phyloP scores from a whole-genome alignment of 129 eudicot genomes.

The Pittosporum tobira region DNA sequence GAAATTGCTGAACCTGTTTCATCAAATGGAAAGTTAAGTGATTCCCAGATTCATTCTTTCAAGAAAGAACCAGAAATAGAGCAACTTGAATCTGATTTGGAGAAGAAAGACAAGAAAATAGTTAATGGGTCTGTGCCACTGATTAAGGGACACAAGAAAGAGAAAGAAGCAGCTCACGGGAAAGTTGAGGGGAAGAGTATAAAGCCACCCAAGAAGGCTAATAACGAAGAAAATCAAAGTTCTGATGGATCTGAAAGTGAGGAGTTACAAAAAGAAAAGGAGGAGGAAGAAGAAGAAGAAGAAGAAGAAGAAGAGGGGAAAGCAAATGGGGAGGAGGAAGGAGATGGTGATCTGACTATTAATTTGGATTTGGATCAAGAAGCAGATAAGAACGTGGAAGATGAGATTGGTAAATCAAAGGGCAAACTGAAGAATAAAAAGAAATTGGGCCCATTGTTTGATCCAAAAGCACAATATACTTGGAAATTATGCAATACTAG shows the following conservation, averaged over 20 bases:
- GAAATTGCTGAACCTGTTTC: slow-evolving; percentile 64
- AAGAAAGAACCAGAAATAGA: slow-evolving; percentile 22
- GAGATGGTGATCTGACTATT: slow-evolving; percentile 36
- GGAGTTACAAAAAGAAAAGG: slow-evolving; percentile 27
- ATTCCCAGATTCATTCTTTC: slow-evolving; percentile 12
- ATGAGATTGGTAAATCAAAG: slow-evolving; percentile 18
- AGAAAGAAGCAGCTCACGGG: neutral
- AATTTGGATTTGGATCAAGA: slow-evolving; percentile 33
- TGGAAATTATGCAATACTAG: slow-evolving; percentile 80
- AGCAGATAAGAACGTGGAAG: slow-evolving; percentile 25
- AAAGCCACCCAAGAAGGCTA: slow-evolving; percentile 13
- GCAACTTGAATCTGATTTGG: slow-evolving; percentile 20
- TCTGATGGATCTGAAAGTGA: slow-evolving; percentile 27
- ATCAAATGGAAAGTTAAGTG: slow-evolving; percentile 20
- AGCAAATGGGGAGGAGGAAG: slow-evolving; percentile 25
- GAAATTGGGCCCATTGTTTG: slow-evolving; percentile 70
- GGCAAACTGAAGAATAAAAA: slow-evolving; percentile 30
- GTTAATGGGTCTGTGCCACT: slow-evolving; percentile 40
- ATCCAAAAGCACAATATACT: slow-evolving; percentile 58
- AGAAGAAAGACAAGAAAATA: slow-evolving; percentile 30
- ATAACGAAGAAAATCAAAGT: slow-evolving; percentile 25
- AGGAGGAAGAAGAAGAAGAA: slow-evolving; percentile 14
- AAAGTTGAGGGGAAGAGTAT: neutral
- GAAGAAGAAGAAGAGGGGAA: slow-evolving; percentile 19
- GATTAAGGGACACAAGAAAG: slow-evolving; percentile 18